Base-by-base conservation (phyloP, 1,284 basidiomycete species). In the Marasmius sp. region DNA sequence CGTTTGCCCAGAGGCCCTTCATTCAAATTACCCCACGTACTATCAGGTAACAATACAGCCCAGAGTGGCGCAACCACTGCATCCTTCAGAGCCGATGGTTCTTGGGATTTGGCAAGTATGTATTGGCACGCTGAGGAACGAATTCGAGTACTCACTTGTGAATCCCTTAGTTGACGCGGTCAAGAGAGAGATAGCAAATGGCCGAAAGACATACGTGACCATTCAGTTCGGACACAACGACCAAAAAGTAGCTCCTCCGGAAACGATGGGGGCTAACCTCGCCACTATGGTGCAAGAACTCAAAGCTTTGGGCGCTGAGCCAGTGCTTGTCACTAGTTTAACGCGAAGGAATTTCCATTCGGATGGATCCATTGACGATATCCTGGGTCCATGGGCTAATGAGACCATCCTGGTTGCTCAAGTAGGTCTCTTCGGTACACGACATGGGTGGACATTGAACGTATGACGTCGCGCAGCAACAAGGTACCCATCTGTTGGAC, bases 221-320 rank as follows among this genome's bases (percentile, higher is more conserved):
- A 71, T 82, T 16, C 79, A 81, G 59, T 82, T 82, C 59, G 80
- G 80, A 0, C 79, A 81, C 65, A 81, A 80, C 59, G 79, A 81
- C 62, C 72, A 74, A 74, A 81, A 81, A 61, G 77, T 82, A 41
- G 77, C 75, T 0, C 73, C 76, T 49, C 77, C 80, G 2, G 78
- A 76, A 60, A 79, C 79, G 0, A 81, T 81, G 79, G 79, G 77
- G 6, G 70, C 70, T 0, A 81, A 82, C 62, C 60, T 81, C 45
- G 80, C 78, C 5, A 67, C 63, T 4, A 79, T 81, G 76, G 75
- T 80, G 0, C 62, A 74, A 53, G 72, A 79, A 61, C 69, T 80
- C 57, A 71, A 75, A 4, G 69, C 67, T 1, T 61, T 77, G 20
- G 75, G 76, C n/a, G 80, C 70, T 2, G 75, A 78, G 59, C 79